Base-by-base conservation (phyloP, 306 rosid genomes). In the Trifolium subterraneum region DNA sequence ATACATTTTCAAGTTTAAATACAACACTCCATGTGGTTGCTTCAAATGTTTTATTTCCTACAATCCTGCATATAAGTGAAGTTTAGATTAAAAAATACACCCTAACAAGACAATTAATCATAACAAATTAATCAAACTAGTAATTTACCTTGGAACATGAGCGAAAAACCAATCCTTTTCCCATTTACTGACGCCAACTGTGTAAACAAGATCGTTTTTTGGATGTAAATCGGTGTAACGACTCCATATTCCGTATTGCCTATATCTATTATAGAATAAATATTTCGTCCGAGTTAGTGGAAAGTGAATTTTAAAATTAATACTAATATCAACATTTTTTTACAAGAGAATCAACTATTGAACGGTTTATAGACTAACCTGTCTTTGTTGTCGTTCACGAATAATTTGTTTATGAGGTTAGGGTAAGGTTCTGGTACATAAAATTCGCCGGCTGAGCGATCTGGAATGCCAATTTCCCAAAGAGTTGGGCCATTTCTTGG, bases 401-500 rank as follows among this genome's bases (percentile, higher is more conserved):
- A 89, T 15, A 93, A 60, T 2, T 5, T 62, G 75, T 90, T 93
- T 41, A 35, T 8, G 41, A 85, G 84, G 2, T 47, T 71, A 1
- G 97, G 86, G 18, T 79, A 6, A 1, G 97, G 86, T 13, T 84
- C 84, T 15, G 97, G 97, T 35, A 94, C 33, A 31, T 13, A 77
- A 47, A 87, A 91, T 76, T 94, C 97, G 0, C 76, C 81, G 0
- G 98, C 96, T 10, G 86, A 51, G 8, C 97, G 92, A 70, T 94
- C 98, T 0, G 98, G 97, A 63, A 88, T 16, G 48, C 98, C 97
- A 9, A 94, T 94, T 72, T 91, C 97, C 98, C 96, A 94, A 0
- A 91, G 64, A 10, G 95, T 91, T 0, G 93, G 85, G 5, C 98
- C 98, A 61, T 83, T 86, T 82, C 97, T 91, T 47, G 96, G 96